A percentile compares a stretch with the other conserved stretches of the same genome.
These are phyloP conservation scores for Ormosia emarginata DNA, from an alignment of 306 rosid species.

Conservation along the genomic window DNA sequence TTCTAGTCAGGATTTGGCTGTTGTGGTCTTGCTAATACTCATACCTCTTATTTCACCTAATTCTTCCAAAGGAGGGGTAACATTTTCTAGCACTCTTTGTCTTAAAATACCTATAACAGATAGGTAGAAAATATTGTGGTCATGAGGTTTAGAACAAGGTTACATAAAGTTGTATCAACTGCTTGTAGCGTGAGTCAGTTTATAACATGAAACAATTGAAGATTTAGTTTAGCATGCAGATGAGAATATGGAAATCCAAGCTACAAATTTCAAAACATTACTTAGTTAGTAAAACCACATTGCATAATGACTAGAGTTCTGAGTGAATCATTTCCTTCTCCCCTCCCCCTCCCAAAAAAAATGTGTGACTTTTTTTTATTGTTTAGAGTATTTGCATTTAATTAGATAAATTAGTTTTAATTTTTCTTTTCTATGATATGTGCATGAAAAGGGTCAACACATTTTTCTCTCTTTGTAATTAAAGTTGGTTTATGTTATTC, in stretches of 20 bases:
- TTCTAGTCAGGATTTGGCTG: conserved; percentile 90
- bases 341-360: no score
- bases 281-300: not conserved
- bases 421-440: no score
- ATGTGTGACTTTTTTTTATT: no score
- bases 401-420: no score
- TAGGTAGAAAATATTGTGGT: not conserved
- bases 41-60: no score
- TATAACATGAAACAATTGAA: not conserved
- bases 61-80: conserved; percentile 99
- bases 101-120: conserved; percentile 12
- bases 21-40: conserved; percentile 96
- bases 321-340: not conserved
- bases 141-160: conserved; percentile 5
- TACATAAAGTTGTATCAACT: conserved; percentile 13
- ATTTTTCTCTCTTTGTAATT: conserved; percentile 11
- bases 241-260: not conserved
- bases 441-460: not conserved
- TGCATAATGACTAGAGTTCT: not conserved
- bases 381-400: no score
- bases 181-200: not conserved
- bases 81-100: conserved; percentile 29
- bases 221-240: not conserved
- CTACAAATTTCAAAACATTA: not conserved
- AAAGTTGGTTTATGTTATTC: conserved; percentile 1